A percentile compares a stretch with the other conserved stretches of the same genome.
These are phyloP conservation scores for Cajanus cajan DNA, from an alignment of 306 rosid genomes.

Conservation along the genomic window DNA sequence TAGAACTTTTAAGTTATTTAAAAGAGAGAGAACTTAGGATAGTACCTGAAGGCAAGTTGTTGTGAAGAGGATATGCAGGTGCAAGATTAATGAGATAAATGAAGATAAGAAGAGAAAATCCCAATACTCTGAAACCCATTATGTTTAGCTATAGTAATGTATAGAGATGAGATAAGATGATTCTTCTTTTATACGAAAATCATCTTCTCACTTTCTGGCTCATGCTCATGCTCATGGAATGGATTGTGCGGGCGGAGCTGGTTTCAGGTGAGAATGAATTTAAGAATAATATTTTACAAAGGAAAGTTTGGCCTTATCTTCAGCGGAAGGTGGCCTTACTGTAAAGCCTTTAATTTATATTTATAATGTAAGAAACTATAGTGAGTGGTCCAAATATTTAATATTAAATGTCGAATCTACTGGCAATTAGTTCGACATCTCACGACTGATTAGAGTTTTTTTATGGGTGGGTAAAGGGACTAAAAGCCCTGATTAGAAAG, in stretches of 20 bases:
- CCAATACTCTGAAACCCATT: conserved; percentile 46
- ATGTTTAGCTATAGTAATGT: not conserved
- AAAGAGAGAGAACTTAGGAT: not conserved
- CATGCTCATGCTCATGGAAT: too few relatives aligned
- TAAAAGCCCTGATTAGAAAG: conserved; percentile 4
- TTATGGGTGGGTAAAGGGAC: too few relatives aligned
- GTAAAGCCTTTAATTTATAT: not conserved
- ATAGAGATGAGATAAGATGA: not conserved
- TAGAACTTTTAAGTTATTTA: not conserved
- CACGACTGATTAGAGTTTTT: not conserved
- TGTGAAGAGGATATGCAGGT: conserved; percentile 39
- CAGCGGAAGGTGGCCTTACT: not conserved
- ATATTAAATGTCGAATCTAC: not conserved
- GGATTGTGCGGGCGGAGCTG: not conserved
- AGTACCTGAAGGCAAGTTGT: conserved; percentile 55
- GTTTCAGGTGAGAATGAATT: not conserved
- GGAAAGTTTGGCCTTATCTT: conserved; percentile 33
- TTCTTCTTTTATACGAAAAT: not conserved
- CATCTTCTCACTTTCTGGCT: conserved; percentile 5
- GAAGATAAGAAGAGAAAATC: conserved; percentile 40
- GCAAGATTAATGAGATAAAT: conserved; percentile 20
- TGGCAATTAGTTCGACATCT: not conserved
- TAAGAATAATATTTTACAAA: conserved; percentile 5
- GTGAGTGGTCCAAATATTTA: conserved; percentile 19
- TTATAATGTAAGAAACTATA: not conserved